Evolutionary conservation across 106 monocot species (phyloP), one percentile per base, ranked within the genome.

Genomic region (Gastrodia elata): DNA sequence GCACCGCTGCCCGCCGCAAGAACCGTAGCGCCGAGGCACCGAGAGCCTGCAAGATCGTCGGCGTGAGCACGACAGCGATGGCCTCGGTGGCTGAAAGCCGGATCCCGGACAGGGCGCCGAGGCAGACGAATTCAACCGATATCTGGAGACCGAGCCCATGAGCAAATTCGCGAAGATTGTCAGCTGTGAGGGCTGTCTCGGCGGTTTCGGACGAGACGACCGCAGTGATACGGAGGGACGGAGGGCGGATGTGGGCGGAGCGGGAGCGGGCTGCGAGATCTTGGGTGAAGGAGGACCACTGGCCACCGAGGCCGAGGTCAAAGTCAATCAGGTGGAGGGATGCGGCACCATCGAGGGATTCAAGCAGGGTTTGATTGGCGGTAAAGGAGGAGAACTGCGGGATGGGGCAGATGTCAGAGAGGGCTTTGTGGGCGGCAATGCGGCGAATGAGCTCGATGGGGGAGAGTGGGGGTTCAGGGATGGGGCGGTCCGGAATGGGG

Each of bases 201-300:
- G 79, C 68, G 0, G 87, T 75, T 61, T 84, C 89, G 20, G 85
- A 87, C 16, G 77, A 44, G 20, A 90, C 82, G 39, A 96, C 77
- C 64, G 89, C 95, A 5, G 87, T 96, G 76, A 96, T 72, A 9
- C 82, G 85, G 39, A 96, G 40, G 2, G 81, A 49, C 0, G 92
- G 89, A 15, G 90, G 71, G 1, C 80, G 7, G 2, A 56, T 2
- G 11, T 75, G 77, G 11, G 80, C 59, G 46, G 77, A n/a, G 46
- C 80, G 68, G 72, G 81, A 82, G 11, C 87, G 86, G 4, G 83
- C 76, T 16, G 85, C 87, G 40, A 96, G 34, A 64, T 92, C 95
- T 38, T 96, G 95, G 39, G 80, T 49, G 82, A 92, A 96, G 48
- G 95, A 96, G 27, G 95, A 87, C 95, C 92, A 96, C 83, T 96